Conservation (phyloP, 2,329 filamentous ascomycete genomes). For the Ophiostoma ips region DNA sequence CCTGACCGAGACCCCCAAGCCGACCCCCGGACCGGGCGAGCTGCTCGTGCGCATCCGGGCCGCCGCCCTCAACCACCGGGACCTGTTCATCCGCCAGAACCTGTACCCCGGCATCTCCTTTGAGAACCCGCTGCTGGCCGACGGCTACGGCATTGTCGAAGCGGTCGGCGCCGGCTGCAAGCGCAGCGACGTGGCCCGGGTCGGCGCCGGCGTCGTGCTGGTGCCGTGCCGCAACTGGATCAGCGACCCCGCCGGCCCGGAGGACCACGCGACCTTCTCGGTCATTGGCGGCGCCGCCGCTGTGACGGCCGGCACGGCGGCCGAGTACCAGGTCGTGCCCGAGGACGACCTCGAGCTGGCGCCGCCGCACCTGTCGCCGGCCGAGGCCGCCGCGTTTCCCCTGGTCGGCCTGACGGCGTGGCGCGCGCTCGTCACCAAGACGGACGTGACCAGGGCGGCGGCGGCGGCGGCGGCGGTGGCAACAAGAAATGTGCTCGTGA, state of each 20-base stretch:
- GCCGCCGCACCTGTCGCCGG: slow-evolving; percentile 55
- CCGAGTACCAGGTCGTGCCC: slow-evolving; percentile 57
- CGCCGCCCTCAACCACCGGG: slow-evolving; percentile 83
- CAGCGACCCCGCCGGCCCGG: slow-evolving; percentile 56
- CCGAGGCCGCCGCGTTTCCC: slow-evolving; percentile 72
- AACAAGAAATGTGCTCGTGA: slow-evolving; percentile 59
- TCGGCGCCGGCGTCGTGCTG: slow-evolving; percentile 58
- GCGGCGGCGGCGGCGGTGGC: background rate
- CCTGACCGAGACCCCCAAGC: slow-evolving; percentile 47
- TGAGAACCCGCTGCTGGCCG: slow-evolving; percentile 62
- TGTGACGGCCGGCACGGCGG: slow-evolving; percentile 54
- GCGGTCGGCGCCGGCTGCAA: slow-evolving; percentile 37
- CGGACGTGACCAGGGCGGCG: slow-evolving; percentile 16
- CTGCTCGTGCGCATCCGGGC: slow-evolving; percentile 64
- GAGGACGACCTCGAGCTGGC: slow-evolving; percentile 62
- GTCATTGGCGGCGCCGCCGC: slow-evolving; percentile 57
- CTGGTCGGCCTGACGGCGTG: slow-evolving; percentile 78
- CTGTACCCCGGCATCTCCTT: slow-evolving; percentile 81
- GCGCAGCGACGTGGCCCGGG: slow-evolving; percentile 28
- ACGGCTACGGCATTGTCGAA: slow-evolving; percentile 66
- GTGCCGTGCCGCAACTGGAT: slow-evolving; percentile 71
- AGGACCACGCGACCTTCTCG: slow-evolving; percentile 45
- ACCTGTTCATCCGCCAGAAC: slow-evolving; percentile 85
- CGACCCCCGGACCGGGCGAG: slow-evolving; percentile 49
- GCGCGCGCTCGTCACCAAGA: slow-evolving; percentile 71